phyloP scores from a whole-genome alignment of 163 green algal genomes.

The Coccomyxa subellipsoidea region DNA sequence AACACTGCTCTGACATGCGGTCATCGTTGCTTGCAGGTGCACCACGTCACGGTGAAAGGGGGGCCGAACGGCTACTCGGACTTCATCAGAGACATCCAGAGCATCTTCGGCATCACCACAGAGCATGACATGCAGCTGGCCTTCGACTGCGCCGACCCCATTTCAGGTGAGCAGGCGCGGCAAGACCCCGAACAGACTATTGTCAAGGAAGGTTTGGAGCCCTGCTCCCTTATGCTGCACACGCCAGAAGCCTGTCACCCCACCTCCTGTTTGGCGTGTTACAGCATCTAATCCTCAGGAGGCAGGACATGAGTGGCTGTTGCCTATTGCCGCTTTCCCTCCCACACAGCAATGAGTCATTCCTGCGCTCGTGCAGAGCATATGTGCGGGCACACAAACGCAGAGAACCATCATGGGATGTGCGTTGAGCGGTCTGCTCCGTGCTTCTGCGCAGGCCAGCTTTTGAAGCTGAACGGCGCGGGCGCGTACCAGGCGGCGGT shows the following conservation, averaged over 20 bases:
- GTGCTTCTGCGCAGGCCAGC: neutral
- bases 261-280: neutral
- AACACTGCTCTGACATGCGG: neutral
- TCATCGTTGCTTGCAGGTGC: conserved; percentile 7
- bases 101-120: conserved; percentile 41
- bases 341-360: too few relatives aligned
- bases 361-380: too few relatives aligned
- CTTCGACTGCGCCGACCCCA: conserved; percentile 47
- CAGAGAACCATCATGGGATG: too few relatives aligned
- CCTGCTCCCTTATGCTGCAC: neutral
- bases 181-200: neutral
- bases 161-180: conserved; percentile 22
- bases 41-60: conserved; percentile 45
- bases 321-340: too few relatives aligned
- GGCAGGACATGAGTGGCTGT: too few relatives aligned
- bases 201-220: neutral
- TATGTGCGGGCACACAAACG: too few relatives aligned
- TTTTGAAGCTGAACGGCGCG: conserved; percentile 40
- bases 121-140: conserved; percentile 47
- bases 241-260: neutral
- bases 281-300: too few relatives aligned
- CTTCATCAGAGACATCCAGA: conserved; percentile 46
- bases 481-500: conserved; percentile 55
- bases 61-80: conserved; percentile 30
- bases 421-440: too few relatives aligned